Base-by-base conservation (phyloP, 495 filamentous ascomycete genomes). In the Rostrohypoxylon terebratum region DNA sequence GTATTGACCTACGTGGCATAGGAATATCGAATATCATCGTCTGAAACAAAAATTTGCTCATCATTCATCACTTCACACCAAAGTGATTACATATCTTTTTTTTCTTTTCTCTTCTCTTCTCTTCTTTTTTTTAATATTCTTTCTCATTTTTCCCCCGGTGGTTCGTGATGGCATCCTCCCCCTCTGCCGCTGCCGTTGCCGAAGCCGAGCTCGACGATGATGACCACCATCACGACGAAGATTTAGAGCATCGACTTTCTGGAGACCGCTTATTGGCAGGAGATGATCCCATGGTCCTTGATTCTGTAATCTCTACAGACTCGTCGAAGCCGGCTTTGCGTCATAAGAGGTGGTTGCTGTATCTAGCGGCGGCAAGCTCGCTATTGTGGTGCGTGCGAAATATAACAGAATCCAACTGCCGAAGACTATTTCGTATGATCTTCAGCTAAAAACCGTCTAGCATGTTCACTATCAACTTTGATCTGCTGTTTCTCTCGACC, bases 391-490 rank as follows among this genome's bases (percentile, higher is more conserved):
- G 11, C 31, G 51, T 55, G 20, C 16, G 34, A 42, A 42, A 36
- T 55, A 28, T 3, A 14, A 42, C 34, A 38, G 11, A 38, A 38
- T 54, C 50, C 10, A 54, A 55, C 51, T 55, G 51, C 51, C 51
- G 51, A 55, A 13, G 51, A 31, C 4, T 4, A 20, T 31, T 18
- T 55, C 13, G 31, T 18, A 55, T 36, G 51, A 36, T 18, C 16
- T 16, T 55, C 31, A 34, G n/a, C 51, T 55, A 36, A 55, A 55
- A 55, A 33, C 7, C n/a, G 23, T 31, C 16, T 55, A 55, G 51
- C 51, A 55, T 36, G 51, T 55, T 55, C 11, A 55, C 51, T 9
- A 55, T 55, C 51, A 55, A 55, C 51, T 55, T 55, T 20, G 51
- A 55, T 55, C 51, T 34, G n/a, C 51, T 55, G 2, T 55, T 55